Evolutionary conservation across 176 grass and related monocot genomes (phyloP).

Genomic region (Avena eriantha): DNA sequence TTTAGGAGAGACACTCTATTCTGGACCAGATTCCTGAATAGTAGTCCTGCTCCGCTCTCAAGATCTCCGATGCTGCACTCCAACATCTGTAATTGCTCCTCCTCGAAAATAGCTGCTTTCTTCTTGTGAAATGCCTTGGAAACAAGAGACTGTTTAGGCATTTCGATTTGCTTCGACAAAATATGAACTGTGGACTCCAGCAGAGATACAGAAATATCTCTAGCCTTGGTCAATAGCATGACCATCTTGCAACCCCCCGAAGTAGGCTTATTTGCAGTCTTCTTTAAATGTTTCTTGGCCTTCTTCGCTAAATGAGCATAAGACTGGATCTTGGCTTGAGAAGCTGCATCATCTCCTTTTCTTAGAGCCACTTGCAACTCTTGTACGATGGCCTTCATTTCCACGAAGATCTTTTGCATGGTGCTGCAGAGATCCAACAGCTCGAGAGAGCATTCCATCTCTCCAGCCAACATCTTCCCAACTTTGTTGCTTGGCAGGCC

Average conservation of each 20-base stretch:
- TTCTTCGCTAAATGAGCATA: slow-evolving; percentile 32
- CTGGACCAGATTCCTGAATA: slow-evolving; percentile 45
- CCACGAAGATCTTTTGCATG: slow-evolving; percentile 36
- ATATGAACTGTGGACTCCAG: slow-evolving; percentile 34
- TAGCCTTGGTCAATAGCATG: slow-evolving; percentile 36
- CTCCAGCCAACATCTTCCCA: slow-evolving; percentile 36
- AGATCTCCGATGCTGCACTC: slow-evolving; percentile 44
- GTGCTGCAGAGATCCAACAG: slow-evolving; percentile 46
- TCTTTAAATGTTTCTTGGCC: slow-evolving; percentile 47
- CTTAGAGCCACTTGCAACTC: slow-evolving; percentile 40
- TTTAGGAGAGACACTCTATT: slow-evolving; percentile 49
- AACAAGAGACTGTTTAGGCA: slow-evolving; percentile 35
- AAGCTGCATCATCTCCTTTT: slow-evolving; percentile 33
- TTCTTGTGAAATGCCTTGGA: slow-evolving; percentile 45
- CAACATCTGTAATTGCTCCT: slow-evolving; percentile 40
- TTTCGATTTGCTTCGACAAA: slow-evolving; percentile 39
- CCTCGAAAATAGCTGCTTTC: slow-evolving; percentile 23
- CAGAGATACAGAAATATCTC: slow-evolving; percentile 40
- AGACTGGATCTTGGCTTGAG: slow-evolving; percentile 37
- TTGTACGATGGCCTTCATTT: slow-evolving; percentile 33
- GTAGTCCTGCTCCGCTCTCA: slow-evolving; percentile 30
- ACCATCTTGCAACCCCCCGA: background rate
- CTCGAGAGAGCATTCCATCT: slow-evolving; percentile 44
- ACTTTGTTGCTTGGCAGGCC: slow-evolving; percentile 16
- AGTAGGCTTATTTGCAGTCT: slow-evolving; percentile 11